phyloP scores from a whole-genome alignment of 495 filamentous ascomycete genomes.

The Hyaloscypha variabilis region DNA sequence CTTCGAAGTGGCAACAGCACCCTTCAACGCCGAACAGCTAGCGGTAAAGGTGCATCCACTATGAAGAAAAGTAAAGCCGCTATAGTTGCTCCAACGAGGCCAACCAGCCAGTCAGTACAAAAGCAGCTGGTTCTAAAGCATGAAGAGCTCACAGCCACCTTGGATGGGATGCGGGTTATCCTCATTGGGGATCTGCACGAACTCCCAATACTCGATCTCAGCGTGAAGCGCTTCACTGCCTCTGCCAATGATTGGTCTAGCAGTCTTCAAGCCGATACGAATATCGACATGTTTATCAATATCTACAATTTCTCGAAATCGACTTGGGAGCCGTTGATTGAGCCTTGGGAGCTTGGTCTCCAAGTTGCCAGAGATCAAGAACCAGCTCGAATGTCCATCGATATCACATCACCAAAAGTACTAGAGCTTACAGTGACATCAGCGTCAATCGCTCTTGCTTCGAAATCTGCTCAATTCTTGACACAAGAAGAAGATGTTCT shows the following conservation, averaged over 20 bases:
- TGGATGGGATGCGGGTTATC: slow-evolving; percentile 90
- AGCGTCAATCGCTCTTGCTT: slow-evolving; percentile 88
- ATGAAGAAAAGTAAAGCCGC: slow-evolving; percentile 38
- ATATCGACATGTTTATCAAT: slow-evolving; percentile 90
- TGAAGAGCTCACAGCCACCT: slow-evolving; percentile 80
- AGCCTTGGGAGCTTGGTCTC: slow-evolving; percentile 94
- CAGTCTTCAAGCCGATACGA: slow-evolving; percentile 83
- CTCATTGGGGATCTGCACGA: slow-evolving; percentile 96
- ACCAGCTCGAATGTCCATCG: slow-evolving; percentile 77
- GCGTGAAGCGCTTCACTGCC: slow-evolving; percentile 85
- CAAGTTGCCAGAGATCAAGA: slow-evolving; percentile 80
- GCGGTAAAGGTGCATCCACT: slow-evolving; percentile 65
- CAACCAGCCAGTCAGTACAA: slow-evolving; percentile 29
- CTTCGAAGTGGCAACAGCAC: slow-evolving; percentile 51
- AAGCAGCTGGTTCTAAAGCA: slow-evolving; percentile 42
- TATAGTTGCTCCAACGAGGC: slow-evolving; percentile 17
- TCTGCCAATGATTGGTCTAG: slow-evolving; percentile 89
- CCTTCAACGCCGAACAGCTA: slow-evolving; percentile 65
- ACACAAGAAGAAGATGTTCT: slow-evolving; percentile 89
- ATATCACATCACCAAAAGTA: slow-evolving; percentile 83
- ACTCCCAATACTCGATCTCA: slow-evolving; percentile 90
- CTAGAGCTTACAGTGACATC: slow-evolving; percentile 93
- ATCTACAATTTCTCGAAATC: slow-evolving; percentile 99
- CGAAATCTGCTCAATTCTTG: slow-evolving; percentile 90
- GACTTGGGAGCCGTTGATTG: slow-evolving; percentile 94